These are phyloP conservation scores for Stereocaulon alpinum DNA, from an alignment of 495 filamentous ascomycete genomes.

Conservation along the genomic window DNA sequence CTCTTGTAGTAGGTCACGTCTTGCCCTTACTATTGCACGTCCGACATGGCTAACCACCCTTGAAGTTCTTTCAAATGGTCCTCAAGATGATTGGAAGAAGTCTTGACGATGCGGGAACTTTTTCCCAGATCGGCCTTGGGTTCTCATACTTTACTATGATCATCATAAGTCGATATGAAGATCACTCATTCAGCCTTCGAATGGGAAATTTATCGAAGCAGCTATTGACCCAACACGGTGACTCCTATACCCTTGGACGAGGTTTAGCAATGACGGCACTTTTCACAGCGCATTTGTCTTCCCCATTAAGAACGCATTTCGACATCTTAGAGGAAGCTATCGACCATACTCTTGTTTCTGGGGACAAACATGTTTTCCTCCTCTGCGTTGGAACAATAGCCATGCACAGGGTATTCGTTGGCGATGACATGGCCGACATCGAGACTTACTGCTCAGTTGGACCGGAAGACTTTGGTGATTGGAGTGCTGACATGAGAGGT, in stretches of 20 bases:
- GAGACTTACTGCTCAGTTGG: conserved; percentile 64
- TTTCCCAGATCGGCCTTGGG: conserved; percentile 64
- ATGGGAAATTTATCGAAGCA: conserved; percentile 54
- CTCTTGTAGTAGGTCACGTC: conserved; percentile 18
- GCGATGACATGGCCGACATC: conserved; percentile 64
- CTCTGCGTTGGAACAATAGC: conserved; percentile 64
- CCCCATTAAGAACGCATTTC: conserved; percentile 49
- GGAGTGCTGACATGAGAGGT: conserved; percentile 67
- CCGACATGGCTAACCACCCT: conserved; percentile 3
- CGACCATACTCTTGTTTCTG: conserved; percentile 58
- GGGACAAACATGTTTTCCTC: conserved; percentile 66
- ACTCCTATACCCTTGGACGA: conserved; percentile 58
- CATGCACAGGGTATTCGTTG: conserved; percentile 58
- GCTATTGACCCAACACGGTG: conserved; percentile 54
- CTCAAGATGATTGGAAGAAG: conserved; percentile 62
- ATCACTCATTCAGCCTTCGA: conserved; percentile 54
- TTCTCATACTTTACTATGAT: conserved; percentile 69
- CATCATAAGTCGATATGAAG: conserved; percentile 54
- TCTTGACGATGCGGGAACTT: conserved; percentile 48
- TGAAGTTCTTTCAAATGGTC: conserved; percentile 67
- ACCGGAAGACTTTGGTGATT: conserved; percentile 65
- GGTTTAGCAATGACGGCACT: conserved; percentile 62
- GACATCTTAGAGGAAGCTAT: conserved; percentile 55
- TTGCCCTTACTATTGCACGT: not conserved
- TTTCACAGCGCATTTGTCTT: conserved; percentile 63